Conservation (phyloP, 257 asterid genomes). For the Scutellaria minor region DNA sequence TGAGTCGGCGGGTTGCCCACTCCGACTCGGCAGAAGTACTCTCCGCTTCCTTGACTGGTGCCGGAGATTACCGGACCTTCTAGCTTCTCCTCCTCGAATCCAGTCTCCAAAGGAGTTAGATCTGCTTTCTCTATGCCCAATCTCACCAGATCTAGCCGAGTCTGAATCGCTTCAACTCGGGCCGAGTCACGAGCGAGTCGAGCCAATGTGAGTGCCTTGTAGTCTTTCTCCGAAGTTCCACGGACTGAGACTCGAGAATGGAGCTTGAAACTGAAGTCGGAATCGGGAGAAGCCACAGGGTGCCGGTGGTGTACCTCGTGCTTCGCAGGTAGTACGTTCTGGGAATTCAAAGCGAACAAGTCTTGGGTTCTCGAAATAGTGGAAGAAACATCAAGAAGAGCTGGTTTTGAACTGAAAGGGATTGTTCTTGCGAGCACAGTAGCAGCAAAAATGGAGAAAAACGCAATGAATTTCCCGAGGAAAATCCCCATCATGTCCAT, state of each 20-base stretch:
- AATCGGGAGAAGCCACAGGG: slow-evolving; percentile 25
- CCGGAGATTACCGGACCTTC: slow-evolving; percentile 81
- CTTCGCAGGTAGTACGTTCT: slow-evolving; percentile 41
- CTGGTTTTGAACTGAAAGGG: slow-evolving; percentile 36
- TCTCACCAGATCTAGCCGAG: slow-evolving; percentile 74
- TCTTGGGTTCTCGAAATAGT: slow-evolving; percentile 51
- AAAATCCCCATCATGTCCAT: slow-evolving; percentile 45
- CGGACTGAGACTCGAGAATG: slow-evolving; percentile 72
- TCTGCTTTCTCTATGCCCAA: slow-evolving; percentile 57
- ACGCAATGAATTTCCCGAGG: slow-evolving; percentile 31
- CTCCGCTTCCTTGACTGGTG: slow-evolving; percentile 97
- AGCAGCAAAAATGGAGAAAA: slow-evolving; percentile 40
- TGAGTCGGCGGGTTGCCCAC: slow-evolving; percentile 76
- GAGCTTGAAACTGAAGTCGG: slow-evolving; percentile 52
- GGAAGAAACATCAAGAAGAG: slow-evolving; percentile 55
- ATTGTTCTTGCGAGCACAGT: slow-evolving; percentile 55
- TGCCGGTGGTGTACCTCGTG: slow-evolving; percentile 48
- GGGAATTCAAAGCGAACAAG: slow-evolving; percentile 44
- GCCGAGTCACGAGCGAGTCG: slow-evolving; percentile 82
- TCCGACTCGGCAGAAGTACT: slow-evolving; percentile 88
- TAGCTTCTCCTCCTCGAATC: slow-evolving; percentile 57
- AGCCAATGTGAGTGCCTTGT: slow-evolving; percentile 58
- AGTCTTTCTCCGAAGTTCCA: slow-evolving; percentile 50
- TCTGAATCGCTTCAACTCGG: slow-evolving; percentile 69
- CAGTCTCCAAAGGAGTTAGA: slow-evolving; percentile 68